These are phyloP conservation scores for Tolypocladium sp. DNA, from an alignment of 2,329 filamentous ascomycete genomes.

Conservation along the genomic window DNA sequence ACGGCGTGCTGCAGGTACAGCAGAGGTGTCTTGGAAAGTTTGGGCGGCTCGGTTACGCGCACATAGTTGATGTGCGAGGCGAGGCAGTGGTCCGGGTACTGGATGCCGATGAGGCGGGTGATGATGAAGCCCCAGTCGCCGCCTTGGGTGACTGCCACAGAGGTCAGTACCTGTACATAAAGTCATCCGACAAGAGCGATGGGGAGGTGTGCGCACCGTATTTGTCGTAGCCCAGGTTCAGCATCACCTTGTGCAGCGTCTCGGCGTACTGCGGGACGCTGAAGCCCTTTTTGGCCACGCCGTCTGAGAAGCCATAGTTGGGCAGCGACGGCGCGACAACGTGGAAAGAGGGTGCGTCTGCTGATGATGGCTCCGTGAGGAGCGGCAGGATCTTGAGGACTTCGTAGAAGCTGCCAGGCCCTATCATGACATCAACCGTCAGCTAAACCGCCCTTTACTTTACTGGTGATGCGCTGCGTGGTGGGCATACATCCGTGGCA, in stretches of 20 bases:
- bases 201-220: constrained; percentile 15
- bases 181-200: background rate
- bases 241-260: constrained; percentile 59
- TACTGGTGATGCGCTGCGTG: too few relatives aligned
- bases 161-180: background rate
- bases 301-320: constrained; percentile 34
- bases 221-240: constrained; percentile 46
- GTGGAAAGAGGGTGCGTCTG: constrained; percentile 36
- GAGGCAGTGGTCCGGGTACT: constrained; percentile 41
- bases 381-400: constrained; percentile 51
- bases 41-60: background rate
- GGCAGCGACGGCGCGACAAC: constrained; percentile 50
- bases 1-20: background rate
- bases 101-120: constrained; percentile 49
- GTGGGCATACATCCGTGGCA: constrained; percentile 12
- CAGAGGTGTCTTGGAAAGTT: background rate
- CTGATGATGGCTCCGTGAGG: constrained; percentile 20
- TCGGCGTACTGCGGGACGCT: constrained; percentile 34
- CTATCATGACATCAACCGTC: too few relatives aligned
- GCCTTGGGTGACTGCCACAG: constrained; percentile 39
- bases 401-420: constrained; percentile 63
- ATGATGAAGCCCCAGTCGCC: constrained; percentile 66
- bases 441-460: too few relatives aligned
- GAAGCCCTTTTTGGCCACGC: constrained; percentile 20
- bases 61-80: constrained; percentile 44